Evolutionary conservation across 116 monocot genomes (phyloP), one percentile per base, ranked within the genome.

Genomic region (Cymodocea nodosa): DNA sequence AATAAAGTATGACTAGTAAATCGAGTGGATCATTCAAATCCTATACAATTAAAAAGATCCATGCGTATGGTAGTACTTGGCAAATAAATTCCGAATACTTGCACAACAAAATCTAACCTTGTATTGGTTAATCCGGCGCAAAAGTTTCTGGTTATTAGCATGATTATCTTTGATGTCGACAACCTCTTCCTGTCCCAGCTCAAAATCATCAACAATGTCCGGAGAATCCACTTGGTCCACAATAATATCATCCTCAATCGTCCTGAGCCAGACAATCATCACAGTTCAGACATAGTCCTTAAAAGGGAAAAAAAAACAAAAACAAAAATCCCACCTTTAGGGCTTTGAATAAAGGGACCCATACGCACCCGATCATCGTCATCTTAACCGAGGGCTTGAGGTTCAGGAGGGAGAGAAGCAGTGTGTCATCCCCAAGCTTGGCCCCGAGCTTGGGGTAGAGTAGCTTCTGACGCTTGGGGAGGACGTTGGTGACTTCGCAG

Each of bases 401-500:
- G 40, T 72, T 68, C 64, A 97, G 76, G 34, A 82, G 62, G n/a
- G 88, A 84, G 72, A 97, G 79, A 48, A 97, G 82, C 30, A 84
- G 34, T 24, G 88, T 82, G 65, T 97, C 88, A 6, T 91, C 85
- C 34, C 74, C 78, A 37, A 97, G 83, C 75, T 82, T 91, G 68
- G 84, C 20, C 13, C 84, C 84, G 60, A 91, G 76, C 77, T 88
- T 97, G 0, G 97, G 91, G 64, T 97, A 97, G 48, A 97, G 75
- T 19, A 97, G 92, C 79, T 91, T 97, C 82, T 91, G 97, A 37
- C 97, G 85, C 76, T 97, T 97, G 40, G 97, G 91, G 61, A 97
- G 97, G 19, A 97, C 88, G 55, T 68, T 72, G 23, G 97, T 91
- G 64, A 51, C 79, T 79, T 97, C 97, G 78, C 97, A 97, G 73